Conservation (phyloP, 805 yeast species). For the Priceomyces carsonii region DNA sequence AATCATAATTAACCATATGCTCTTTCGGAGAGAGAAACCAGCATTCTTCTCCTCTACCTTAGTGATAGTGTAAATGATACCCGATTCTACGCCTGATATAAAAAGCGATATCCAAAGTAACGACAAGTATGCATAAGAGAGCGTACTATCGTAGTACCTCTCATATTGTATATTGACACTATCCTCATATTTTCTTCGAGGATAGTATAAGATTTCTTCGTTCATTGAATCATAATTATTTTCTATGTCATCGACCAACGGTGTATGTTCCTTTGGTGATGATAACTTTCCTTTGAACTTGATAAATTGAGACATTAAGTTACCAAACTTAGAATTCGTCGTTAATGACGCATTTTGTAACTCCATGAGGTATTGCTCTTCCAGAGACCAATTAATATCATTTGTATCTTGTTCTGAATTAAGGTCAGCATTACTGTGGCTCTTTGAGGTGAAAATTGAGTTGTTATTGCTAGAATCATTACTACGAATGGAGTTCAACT, state of each 20-base stretch:
- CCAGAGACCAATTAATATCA: neutral
- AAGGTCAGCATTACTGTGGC: neutral
- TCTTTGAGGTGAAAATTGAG: neutral
- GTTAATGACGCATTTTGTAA: neutral
- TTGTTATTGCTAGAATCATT: slow-evolving; percentile 4
- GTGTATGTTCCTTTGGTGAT: slow-evolving; percentile 7
- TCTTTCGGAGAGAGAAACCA: slow-evolving; percentile 27
- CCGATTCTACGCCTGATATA: slow-evolving; percentile 40
- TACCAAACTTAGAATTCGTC: slow-evolving; percentile 14
- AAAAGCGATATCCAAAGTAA: slow-evolving; percentile 35
- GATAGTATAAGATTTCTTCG: slow-evolving; percentile 31
- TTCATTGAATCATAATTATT: slow-evolving; percentile 33
- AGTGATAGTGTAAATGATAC: slow-evolving; percentile 35
- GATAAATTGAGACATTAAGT: slow-evolving; percentile 15
- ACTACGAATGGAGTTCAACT: slow-evolving; percentile 2
- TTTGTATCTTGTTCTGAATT: neutral
- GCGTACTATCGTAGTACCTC: slow-evolving; percentile 35
- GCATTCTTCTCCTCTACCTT: slow-evolving; percentile 22
- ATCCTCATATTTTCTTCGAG: no score
- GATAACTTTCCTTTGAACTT: slow-evolving; percentile 9
- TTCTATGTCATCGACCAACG: slow-evolving; percentile 9
- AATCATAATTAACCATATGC: slow-evolving; percentile 31
- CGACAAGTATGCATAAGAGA: slow-evolving; percentile 37
- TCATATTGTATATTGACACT: no score
- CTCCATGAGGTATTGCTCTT: neutral